Evolutionary conservation across 495 filamentous ascomycete species (phyloP), one percentile per base, ranked within the genome.

Genomic region (Podospora appendiculata): DNA sequence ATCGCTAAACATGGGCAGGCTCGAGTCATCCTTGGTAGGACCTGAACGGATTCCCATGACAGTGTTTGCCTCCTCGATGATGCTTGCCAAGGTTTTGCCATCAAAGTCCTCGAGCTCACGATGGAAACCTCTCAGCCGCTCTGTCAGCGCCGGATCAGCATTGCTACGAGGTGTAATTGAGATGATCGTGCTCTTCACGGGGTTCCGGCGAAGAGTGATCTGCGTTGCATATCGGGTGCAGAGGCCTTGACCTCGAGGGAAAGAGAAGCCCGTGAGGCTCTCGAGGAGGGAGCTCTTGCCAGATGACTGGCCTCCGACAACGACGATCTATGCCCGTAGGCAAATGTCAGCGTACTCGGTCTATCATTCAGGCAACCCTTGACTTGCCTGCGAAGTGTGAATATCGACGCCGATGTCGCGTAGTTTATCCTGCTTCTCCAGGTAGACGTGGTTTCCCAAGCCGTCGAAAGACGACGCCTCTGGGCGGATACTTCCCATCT

Each of bases 191-290:
- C 59, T 57, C 18, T 60, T 51, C 9, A 62, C 54, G 0, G 34
- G 19, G 39, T 68, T 63, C 8, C 77, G 75, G 32, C 75, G 77
- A 48, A 71, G 77, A 1, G 71, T 75, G 49, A 84, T 84, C 58
- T 84, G 74, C 0, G 80, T 84, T 3, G 77, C 78, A 52, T 77
- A 80, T 0, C 80, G 68, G 0, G 82, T 85, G 57, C 78, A 81
- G 13, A 82, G 70, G n/a, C 72, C 72, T 10, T 65, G 65, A 32
- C 64, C 70, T 33, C 70, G 65, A n/a, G 79, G 77, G 47, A 82
- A 78, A 1, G 73, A 67, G 45, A 82, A 65, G 4, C 69, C 70
- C 2, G 76, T 80, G 32, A 82, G 45, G 38, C 71, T 70, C 65
- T 81, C 74, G 1, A 81, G 65, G 6, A 78, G 59, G 0, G 75